Percentiles rank a stretch among this genome's conserved stretches.
phyloP scores from a whole-genome alignment of 306 rosid species.

The Alnus rubra region DNA sequence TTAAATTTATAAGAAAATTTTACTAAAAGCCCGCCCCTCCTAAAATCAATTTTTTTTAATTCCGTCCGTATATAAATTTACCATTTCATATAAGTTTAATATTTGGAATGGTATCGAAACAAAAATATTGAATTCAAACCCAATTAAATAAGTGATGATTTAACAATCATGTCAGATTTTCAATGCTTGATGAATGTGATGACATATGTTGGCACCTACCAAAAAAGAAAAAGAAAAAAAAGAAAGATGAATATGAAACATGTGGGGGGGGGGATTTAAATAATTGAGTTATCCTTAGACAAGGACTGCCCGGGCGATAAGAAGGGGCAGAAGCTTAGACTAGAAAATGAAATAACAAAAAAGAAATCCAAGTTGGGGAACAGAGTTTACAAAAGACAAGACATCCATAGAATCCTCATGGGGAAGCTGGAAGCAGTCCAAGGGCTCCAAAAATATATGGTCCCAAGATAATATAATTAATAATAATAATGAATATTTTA shows the following conservation, averaged over 20 bases:
- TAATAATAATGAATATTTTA: slow-evolving; percentile 20
- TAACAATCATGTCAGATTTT: background rate
- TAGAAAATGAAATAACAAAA: slow-evolving; percentile 34
- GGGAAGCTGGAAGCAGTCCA: slow-evolving; percentile 34
- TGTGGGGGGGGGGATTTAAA: slow-evolving; percentile 24
- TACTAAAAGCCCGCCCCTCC: too few relatives aligned
- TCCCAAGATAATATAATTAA: slow-evolving; percentile 22
- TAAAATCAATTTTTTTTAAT: too few relatives aligned
- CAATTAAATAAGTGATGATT: too few relatives aligned
- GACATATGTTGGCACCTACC: background rate
- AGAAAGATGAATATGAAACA: background rate
- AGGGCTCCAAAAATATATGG: slow-evolving; percentile 19
- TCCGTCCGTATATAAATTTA: too few relatives aligned
- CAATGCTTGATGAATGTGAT: slow-evolving; percentile 16
- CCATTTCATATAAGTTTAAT: too few relatives aligned
- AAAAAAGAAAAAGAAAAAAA: background rate
- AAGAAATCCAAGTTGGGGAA: slow-evolving; percentile 49
- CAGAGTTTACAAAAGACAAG: slow-evolving; percentile 31
- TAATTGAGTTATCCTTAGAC: slow-evolving; percentile 33
- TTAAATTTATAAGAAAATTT: too few relatives aligned
- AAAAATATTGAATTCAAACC: too few relatives aligned
- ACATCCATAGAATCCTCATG: slow-evolving; percentile 33
- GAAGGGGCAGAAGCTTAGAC: slow-evolving; percentile 29
- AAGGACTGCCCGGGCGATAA: slow-evolving; percentile 38
- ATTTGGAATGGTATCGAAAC: too few relatives aligned